Base-by-base conservation (phyloP, 371 early-diverging fungal genomes). In the Dentiscutata heterogama region DNA sequence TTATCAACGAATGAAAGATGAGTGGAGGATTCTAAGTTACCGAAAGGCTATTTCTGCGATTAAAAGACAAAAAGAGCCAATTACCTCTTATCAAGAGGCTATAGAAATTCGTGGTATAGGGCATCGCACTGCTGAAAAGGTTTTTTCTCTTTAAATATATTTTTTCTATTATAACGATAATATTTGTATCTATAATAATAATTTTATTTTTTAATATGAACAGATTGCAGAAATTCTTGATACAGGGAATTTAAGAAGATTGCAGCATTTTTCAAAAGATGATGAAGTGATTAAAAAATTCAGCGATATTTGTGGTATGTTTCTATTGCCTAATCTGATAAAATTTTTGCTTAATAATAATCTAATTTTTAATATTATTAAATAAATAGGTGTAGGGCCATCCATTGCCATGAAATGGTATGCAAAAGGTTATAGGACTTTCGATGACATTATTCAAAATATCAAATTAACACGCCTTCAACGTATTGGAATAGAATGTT, bases 1-100 rank as follows among this genome's bases (percentile, higher is more conserved):
- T 5, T 70, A 70, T 70, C 35, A 20, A 22, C 39, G 70, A 46
- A 70, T 75, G 75, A 75, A 58, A 31, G 75, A 75, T 75, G 60
- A 75, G 42, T 75, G 54, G 54, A 27, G 75, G 16, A 60, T 22
- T 31, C 29, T 75, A 20, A 60, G 75, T 22, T 75, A 75, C 29
- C 54, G 58, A 11, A 75, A 75, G 56, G 75, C 58, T 16, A 58
- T 75, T 16, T 29, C 75, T n/a, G 75, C 75, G 5, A 20, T 75
- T 16, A 75, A 75, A 25, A 75, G 27, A 22, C 22, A 18, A 58
- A 54, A 16, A 6, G 29, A 75, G 39, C 75, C 75, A 42, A 58
- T 75, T 58, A 54, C 60, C 3, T 75, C 75, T 18, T 58, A 56
- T 20, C 27, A 75, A 60, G 75, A 75, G 14, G 75, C 75, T 27